Evolutionary conservation across 1,284 basidiomycete genomes (phyloP).

Genomic region (Amylostereum areolatum): DNA sequence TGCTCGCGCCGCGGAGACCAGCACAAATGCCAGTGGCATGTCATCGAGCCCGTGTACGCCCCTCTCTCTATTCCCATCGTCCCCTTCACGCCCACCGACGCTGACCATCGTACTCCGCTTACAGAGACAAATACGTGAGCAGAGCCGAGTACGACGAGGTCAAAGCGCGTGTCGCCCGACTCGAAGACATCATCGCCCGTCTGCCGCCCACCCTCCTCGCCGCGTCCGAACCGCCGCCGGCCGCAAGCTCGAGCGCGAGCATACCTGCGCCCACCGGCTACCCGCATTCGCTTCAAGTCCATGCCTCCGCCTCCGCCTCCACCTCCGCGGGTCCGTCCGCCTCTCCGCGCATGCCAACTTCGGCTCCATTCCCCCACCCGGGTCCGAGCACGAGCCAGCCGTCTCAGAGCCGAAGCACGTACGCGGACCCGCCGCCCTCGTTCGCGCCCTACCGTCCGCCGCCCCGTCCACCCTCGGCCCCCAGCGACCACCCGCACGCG

Average conservation of each 20-base stretch:
- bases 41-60: conserved; percentile 50
- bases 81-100: conserved; percentile 8
- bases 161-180: conserved; percentile 29
- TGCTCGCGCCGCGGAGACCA: conserved; percentile 49
- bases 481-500: conserved; percentile 13
- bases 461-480: conserved; percentile 15
- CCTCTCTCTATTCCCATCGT: conserved; percentile 12
- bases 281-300: conserved; percentile 2
- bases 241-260: background rate
- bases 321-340: background rate
- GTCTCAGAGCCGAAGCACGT: background rate
- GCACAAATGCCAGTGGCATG: conserved; percentile 51
- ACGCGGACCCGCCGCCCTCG: background rate
- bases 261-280: conserved; percentile 3
- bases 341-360: conserved; percentile 1
- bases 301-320: background rate
- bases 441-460: conserved; percentile 9
- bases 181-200: conserved; percentile 28
- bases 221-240: background rate
- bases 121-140: conserved; percentile 52
- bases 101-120: conserved; percentile 7
- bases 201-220: conserved; percentile 5
- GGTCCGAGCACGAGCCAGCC: background rate
- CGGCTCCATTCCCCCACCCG: conserved; percentile 5
- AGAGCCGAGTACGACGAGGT: conserved; percentile 49